Conservation (phyloP, 768 basidiomycete species). For the Psilocybe cubensis region DNA sequence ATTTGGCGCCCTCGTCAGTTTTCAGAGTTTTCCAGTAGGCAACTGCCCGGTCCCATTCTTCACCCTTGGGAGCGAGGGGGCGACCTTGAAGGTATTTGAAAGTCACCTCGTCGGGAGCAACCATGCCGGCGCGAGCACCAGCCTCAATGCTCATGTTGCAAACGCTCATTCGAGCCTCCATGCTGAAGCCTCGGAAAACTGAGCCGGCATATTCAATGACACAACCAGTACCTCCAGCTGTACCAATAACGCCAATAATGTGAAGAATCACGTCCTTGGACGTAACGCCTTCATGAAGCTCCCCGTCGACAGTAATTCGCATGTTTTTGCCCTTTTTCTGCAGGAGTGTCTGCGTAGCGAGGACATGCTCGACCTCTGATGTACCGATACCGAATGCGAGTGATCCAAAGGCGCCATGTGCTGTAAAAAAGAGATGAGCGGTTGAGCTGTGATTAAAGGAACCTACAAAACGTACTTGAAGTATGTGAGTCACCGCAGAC, state of each 20-base stretch:
- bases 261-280: conserved; percentile 92
- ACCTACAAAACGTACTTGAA: conserved; percentile 56
- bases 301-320: conserved; percentile 87
- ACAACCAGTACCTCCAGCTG: conserved; percentile 91
- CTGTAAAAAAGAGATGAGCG: conserved; percentile 35
- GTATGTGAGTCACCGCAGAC: conserved; percentile 96
- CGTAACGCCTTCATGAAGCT: conserved; percentile 77
- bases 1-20: conserved; percentile 82
- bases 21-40: conserved; percentile 85
- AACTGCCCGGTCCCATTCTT: conserved; percentile 83
- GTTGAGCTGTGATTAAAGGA: not conserved
- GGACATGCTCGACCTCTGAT: conserved; percentile 92
- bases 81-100: conserved; percentile 83
- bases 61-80: conserved; percentile 82
- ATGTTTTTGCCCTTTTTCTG: conserved; percentile 92
- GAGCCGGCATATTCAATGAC: conserved; percentile 94
- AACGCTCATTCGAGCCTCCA: conserved; percentile 91
- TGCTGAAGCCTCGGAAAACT: conserved; percentile 80
- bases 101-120: conserved; percentile 87
- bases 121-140: conserved; percentile 91
- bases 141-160: conserved; percentile 98
- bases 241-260: conserved; percentile 89
- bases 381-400: conserved; percentile 94
- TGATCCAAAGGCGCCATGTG: conserved; percentile 92
- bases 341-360: conserved; percentile 88